Percentiles rank a stretch among this genome's conserved stretches.
phyloP scores from a whole-genome alignment of 139 green algal species.

The Micromonas commoda region DNA sequence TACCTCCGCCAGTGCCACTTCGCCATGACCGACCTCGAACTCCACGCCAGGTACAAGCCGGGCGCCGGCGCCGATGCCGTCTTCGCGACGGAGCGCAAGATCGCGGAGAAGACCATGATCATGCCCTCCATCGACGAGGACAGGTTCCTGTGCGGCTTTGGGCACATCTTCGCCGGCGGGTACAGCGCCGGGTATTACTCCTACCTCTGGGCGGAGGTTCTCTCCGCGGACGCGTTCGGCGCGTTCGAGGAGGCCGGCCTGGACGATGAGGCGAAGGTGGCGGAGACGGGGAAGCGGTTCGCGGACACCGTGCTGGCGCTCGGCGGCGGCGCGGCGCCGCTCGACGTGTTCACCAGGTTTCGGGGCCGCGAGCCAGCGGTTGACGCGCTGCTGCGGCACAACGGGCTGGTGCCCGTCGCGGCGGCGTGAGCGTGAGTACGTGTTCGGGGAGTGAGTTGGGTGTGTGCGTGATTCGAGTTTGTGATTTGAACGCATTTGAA shows the following conservation, averaged over 20 bases:
- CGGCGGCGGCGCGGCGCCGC: constrained; percentile 69
- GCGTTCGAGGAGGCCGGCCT: constrained; percentile 82
- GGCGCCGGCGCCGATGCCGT: constrained; percentile 43
- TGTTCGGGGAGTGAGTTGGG: not conserved
- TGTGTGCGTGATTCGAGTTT: no score
- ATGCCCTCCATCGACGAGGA: constrained; percentile 78
- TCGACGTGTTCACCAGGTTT: constrained; percentile 53
- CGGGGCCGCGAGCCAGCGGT: constrained; percentile 74
- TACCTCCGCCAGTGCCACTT: constrained; percentile 90
- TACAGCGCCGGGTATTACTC: constrained; percentile 80
- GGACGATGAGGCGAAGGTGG: constrained; percentile 34
- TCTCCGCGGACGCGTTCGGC: constrained; percentile 85
- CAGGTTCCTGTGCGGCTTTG: constrained; percentile 91
- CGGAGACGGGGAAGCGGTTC: constrained; percentile 64
- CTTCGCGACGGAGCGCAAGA: constrained; percentile 63
- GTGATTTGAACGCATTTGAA: no score
- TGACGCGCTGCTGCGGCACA: constrained; percentile 79
- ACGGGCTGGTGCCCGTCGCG: constrained; percentile 54
- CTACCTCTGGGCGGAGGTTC: constrained; percentile 91
- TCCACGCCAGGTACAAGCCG: constrained; percentile 74
- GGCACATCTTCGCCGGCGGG: constrained; percentile 92
- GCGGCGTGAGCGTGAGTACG: constrained; percentile 10
- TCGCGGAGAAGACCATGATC: constrained; percentile 56
- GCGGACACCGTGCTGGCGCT: constrained; percentile 83
- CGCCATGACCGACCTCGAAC: constrained; percentile 73